A percentile compares a stretch with the other conserved stretches of the same genome.
Conservation (phyloP, 768 basidiomycete species). For the Kwoniella newhampshirensis region DNA sequence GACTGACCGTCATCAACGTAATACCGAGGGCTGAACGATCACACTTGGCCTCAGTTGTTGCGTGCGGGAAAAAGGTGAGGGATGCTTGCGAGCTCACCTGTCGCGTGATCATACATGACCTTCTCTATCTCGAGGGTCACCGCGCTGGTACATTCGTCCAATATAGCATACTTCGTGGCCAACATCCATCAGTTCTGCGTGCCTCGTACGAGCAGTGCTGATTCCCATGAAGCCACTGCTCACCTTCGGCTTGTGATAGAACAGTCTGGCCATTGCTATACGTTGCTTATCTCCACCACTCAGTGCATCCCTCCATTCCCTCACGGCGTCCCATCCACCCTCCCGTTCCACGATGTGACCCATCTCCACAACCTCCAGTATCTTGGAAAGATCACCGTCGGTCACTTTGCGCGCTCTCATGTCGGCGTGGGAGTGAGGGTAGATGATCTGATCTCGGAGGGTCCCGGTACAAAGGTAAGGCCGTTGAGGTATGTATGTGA, state of each 20-base stretch:
- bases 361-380: constrained; percentile 80
- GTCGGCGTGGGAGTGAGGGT: constrained; percentile 77
- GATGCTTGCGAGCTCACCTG: constrained; percentile 48
- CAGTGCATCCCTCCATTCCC: constrained; percentile 89
- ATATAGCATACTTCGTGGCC: constrained; percentile 74
- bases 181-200: constrained; percentile 3
- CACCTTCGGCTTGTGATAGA: constrained; percentile 91
- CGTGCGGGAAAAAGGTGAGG: background rate
- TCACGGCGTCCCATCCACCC: constrained; percentile 88
- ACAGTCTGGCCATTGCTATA: constrained; percentile 93
- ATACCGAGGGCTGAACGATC: constrained; percentile 66
- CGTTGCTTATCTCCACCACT: constrained; percentile 96
- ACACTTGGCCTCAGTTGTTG: background rate
- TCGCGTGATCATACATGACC: constrained; percentile 90
- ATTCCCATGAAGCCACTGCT: constrained; percentile 24
- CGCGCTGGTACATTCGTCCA: constrained; percentile 94
- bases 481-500: constrained; percentile 92
- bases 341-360: constrained; percentile 82
- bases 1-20: constrained; percentile 90
- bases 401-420: constrained; percentile 77
- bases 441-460: constrained; percentile 92
- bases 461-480: constrained; percentile 94
- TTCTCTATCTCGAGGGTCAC: constrained; percentile 92
- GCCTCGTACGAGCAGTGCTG: background rate
- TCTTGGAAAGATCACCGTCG: constrained; percentile 69